Conservation (phyloP, 768 basidiomycete species). For the Tylopilus intermedius region DNA sequence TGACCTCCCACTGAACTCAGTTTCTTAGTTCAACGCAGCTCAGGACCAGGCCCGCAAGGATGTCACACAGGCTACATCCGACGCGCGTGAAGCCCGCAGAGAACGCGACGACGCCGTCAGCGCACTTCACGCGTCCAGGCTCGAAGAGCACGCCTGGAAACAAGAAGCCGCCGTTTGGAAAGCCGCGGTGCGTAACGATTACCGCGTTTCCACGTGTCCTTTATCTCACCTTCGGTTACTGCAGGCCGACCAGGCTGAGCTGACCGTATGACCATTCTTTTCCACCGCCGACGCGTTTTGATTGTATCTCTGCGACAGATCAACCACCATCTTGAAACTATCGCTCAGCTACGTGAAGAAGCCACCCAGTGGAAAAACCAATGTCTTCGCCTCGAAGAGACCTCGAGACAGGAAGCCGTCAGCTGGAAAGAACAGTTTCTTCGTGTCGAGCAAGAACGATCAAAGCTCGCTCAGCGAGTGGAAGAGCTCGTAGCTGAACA, state of each 20-base stretch:
- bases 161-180: constrained; percentile 38
- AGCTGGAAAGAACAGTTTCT: constrained; percentile 81
- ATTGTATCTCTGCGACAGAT: constrained; percentile 36
- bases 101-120: constrained; percentile 50
- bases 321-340: constrained; percentile 54
- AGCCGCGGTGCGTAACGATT: constrained; percentile 41
- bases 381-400: constrained; percentile 42
- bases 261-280: constrained; percentile 39
- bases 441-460: constrained; percentile 67
- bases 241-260: constrained; percentile 52
- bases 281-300: not conserved
- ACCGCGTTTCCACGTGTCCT: constrained; percentile 7
- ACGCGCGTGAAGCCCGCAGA: constrained; percentile 42
- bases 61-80: constrained; percentile 43
- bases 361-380: constrained; percentile 71
- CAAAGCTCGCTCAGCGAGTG: constrained; percentile 48
- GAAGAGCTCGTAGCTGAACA: constrained; percentile 56
- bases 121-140: constrained; percentile 38
- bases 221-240: constrained; percentile 1
- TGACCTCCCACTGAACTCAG: not conserved
- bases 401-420: constrained; percentile 44
- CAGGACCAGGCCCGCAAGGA: constrained; percentile 55
- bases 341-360: constrained; percentile 59
- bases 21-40: constrained; percentile 45
- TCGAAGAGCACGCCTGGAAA: constrained; percentile 48